phyloP scores from a whole-genome alignment of 2,329 filamentous ascomycete genomes.

The Intubia oerlemansii region DNA sequence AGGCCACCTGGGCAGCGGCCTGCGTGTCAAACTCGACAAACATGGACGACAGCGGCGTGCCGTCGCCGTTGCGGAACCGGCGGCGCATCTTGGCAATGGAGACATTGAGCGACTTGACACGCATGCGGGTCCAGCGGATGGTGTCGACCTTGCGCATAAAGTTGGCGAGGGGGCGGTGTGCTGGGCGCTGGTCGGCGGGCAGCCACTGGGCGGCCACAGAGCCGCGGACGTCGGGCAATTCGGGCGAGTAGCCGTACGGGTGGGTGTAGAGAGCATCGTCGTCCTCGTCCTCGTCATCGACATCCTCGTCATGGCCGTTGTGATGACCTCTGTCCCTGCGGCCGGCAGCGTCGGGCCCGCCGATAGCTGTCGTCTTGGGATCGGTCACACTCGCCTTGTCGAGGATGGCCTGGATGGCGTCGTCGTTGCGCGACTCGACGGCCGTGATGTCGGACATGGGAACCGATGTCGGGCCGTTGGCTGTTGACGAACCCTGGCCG shows the following conservation, averaged over 20 bases:
- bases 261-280: constrained; percentile 22
- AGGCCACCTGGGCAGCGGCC: constrained; percentile 66
- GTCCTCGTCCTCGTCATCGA: constrained; percentile 22
- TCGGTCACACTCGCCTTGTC: too few relatives aligned
- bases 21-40: constrained; percentile 83
- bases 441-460: constrained; percentile 3
- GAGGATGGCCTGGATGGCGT: too few relatives aligned
- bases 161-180: constrained; percentile 41
- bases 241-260: constrained; percentile 12
- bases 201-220: constrained; percentile 46
- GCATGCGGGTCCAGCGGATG: constrained; percentile 59
- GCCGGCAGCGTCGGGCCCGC: too few relatives aligned
- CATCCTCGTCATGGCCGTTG: background rate
- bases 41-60: constrained; percentile 45
- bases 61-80: constrained; percentile 41
- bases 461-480: too few relatives aligned
- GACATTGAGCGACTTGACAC: constrained; percentile 25
- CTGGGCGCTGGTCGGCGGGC: constrained; percentile 43
- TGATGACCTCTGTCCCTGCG: too few relatives aligned
- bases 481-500: background rate
- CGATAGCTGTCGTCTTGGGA: too few relatives aligned
- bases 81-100: constrained; percentile 24
- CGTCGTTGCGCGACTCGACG: background rate
- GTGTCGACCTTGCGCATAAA: constrained; percentile 67
- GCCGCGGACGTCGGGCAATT: constrained; percentile 18